Conservation (phyloP, 768 basidiomycete species). For the Leccinum barrowsii region DNA sequence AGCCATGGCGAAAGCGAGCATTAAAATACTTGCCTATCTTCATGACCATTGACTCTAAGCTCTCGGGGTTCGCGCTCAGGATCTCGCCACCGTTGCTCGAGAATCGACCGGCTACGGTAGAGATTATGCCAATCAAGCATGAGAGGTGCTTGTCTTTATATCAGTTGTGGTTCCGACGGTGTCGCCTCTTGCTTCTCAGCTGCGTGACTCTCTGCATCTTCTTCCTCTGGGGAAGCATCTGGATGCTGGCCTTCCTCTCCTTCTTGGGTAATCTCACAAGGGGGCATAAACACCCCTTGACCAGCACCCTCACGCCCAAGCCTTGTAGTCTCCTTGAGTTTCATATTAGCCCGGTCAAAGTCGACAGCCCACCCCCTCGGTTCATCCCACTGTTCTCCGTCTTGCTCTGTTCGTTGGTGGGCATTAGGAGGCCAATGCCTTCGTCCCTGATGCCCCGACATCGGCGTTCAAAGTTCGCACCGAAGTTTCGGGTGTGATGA, state of each 20-base stretch:
- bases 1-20: not conserved
- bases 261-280: conserved; percentile 8
- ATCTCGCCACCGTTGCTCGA: conserved; percentile 65
- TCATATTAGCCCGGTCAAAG: conserved; percentile 31
- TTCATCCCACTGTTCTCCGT: conserved; percentile 26
- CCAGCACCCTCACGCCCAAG: conserved; percentile 10
- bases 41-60: conserved; percentile 55
- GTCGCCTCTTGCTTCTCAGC: conserved; percentile 9
- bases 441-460: conserved; percentile 28
- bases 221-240: conserved; percentile 6
- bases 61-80: conserved; percentile 49
- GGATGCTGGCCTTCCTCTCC: conserved; percentile 11
- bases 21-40: conserved; percentile 49
- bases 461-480: conserved; percentile 22
- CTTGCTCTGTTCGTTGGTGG: conserved; percentile 24
- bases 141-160: conserved; percentile 43
- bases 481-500: conserved; percentile 18
- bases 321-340: conserved; percentile 18
- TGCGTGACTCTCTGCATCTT: conserved; percentile 2
- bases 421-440: conserved; percentile 29
- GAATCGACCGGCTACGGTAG: conserved; percentile 59
- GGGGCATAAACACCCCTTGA: conserved; percentile 19
- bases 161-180: conserved; percentile 13
- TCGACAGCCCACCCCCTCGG: conserved; percentile 47
- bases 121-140: conserved; percentile 65